Conservation (phyloP, 1,284 basidiomycete species). For the Ustilago hordei region DNA sequence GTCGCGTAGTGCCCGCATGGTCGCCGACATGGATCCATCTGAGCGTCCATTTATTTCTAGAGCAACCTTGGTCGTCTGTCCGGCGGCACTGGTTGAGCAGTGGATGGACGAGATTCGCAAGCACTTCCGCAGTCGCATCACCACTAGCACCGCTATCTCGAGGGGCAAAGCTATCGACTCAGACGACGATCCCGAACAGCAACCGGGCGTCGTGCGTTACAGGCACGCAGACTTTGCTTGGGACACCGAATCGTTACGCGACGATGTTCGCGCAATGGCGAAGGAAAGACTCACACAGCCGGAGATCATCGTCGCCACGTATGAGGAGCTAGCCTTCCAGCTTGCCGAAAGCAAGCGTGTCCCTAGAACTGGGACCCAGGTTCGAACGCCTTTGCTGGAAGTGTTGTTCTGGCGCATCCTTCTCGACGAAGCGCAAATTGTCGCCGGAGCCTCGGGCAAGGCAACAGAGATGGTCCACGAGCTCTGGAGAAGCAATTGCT, state of each 20-base stretch:
- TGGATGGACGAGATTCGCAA: constrained; percentile 57
- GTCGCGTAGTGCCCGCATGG: constrained; percentile 47
- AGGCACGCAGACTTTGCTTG: constrained; percentile 40
- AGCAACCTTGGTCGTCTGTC: constrained; percentile 55
- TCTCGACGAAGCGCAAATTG: constrained; percentile 57
- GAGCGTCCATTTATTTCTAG: constrained; percentile 40
- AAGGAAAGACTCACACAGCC: constrained; percentile 23
- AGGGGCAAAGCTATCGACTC: background rate
- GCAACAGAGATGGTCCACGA: constrained; percentile 53
- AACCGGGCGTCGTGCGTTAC: constrained; percentile 41
- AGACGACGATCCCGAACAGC: constrained; percentile 1
- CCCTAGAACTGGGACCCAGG: constrained; percentile 14
- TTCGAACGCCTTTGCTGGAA: constrained; percentile 50
- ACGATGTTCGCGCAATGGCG: constrained; percentile 25
- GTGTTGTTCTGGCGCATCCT: constrained; percentile 54
- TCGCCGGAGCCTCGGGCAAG: constrained; percentile 40
- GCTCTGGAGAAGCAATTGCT: constrained; percentile 57
- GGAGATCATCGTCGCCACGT: constrained; percentile 55
- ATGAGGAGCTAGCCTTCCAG: constrained; percentile 52
- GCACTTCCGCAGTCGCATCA: constrained; percentile 47
- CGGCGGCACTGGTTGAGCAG: constrained; percentile 52
- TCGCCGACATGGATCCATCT: constrained; percentile 17
- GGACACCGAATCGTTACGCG: constrained; percentile 17
- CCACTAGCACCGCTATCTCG: background rate
- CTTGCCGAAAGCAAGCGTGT: constrained; percentile 40